Evolutionary conservation across 2,329 filamentous ascomycete species (phyloP).

Genomic region (Sclerotinia spermophila): DNA sequence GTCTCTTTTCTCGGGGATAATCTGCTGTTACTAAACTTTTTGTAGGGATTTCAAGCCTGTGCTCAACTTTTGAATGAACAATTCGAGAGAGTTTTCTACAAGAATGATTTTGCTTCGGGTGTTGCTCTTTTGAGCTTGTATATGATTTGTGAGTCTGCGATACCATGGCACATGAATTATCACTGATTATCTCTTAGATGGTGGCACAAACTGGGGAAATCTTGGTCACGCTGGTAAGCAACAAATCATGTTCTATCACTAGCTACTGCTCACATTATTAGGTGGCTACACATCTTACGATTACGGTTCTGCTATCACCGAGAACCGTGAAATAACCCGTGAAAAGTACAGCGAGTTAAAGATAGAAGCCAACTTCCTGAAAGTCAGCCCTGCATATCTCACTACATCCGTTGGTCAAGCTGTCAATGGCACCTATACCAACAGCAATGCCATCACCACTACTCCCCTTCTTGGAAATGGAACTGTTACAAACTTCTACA

Average conservation of each 20-base stretch:
- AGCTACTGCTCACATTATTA: not conserved
- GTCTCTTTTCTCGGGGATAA: conserved; percentile 5
- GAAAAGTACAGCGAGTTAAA: conserved; percentile 82
- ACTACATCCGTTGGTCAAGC: conserved; percentile 52
- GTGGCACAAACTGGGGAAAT: conserved; percentile 83
- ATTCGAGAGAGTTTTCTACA: conserved; percentile 75
- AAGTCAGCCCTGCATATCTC: conserved; percentile 67
- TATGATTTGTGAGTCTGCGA: conserved; percentile 52
- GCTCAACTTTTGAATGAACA: conserved; percentile 64
- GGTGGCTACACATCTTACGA: conserved; percentile 60
- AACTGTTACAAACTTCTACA: conserved; percentile 57
- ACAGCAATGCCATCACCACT: conserved; percentile 47
- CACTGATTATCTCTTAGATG: conserved; percentile 48
- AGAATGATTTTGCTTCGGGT: conserved; percentile 66
- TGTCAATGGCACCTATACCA: conserved; percentile 46
- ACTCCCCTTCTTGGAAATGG: conserved; percentile 58
- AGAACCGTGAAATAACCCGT: conserved; percentile 63
- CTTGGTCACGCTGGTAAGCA: conserved; percentile 54
- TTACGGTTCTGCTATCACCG: conserved; percentile 60
- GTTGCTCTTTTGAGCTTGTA: conserved; percentile 69
- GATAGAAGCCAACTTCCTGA: conserved; percentile 70
- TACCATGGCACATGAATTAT: conserved; percentile 34
- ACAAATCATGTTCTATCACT: not conserved
- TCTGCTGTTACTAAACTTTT: conserved; percentile 11
- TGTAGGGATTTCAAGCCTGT: conserved; percentile 62